Base-by-base conservation (phyloP, 2,329 filamentous ascomycete species). In the Pezicula carpinea region DNA sequence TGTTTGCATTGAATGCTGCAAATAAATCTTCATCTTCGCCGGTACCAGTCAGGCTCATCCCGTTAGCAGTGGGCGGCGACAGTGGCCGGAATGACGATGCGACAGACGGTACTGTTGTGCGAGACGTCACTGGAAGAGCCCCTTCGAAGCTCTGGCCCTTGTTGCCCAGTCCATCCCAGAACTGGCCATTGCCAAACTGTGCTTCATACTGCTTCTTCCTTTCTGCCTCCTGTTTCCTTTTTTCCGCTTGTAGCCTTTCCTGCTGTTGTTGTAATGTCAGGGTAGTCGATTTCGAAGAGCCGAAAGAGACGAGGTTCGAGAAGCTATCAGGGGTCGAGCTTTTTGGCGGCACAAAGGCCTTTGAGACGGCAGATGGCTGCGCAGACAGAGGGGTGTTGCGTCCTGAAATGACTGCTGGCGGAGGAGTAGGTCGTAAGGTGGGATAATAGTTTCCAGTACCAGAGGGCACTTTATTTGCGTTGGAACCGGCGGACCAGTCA, bases 261-360 rank as follows among this genome's bases (percentile, higher is more conserved):
- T 89, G 87, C 59, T 89, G 84, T 66, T 95, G 88, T 54, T 87
- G 80, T 55, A 96, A 69, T 51, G 81, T 85, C 14, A 96, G 72
- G 53, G 86, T 93, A 65, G 82, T 85, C 23, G 76, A 79, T 45
- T 66, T 66, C 36, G 69, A 68, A 23, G 76, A 67, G 40, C 78
- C 78, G 59, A 85, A 82, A 55, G 76, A 82, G 51, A 90, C 74
- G 43, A 93, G 72, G 59, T 83, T 86, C 60, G 87, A 87, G 68
- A 93, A 93, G 70, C 85, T 89, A 62, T 93, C 88, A 49, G 70
- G 55, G 11, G 73, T 67, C 3, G 66, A 58, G 61, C 66, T 53
- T 71, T 82, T 64, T 64, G 66, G 48, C 53, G 66, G 49, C 54
- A 67, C 59, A 53, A 69, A 67, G 1, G 56, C 43, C 46, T 60